Base-by-base conservation (phyloP, 2,329 filamentous ascomycete species). In the Blastomyces emzantsi region DNA sequence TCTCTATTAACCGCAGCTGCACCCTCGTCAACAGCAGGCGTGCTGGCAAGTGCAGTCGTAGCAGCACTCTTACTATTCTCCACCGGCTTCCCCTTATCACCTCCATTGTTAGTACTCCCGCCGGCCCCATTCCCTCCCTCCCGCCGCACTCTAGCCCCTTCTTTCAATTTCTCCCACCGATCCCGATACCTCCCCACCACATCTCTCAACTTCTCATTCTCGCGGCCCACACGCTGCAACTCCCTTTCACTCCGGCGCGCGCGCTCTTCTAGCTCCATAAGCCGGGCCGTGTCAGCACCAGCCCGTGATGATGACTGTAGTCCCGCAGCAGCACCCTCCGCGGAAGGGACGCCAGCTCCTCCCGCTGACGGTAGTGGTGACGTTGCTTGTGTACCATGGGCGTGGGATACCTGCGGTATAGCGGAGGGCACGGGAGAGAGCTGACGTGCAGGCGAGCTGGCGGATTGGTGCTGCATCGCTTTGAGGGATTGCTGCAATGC, bases 401-500 rank as follows among this genome's bases (percentile, higher is more conserved):
- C 45, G 54, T 60, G 15, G 36, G 63, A 70, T 66, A 36, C 67
- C 65, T 22, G 73, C 68, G 57, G 71, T 67, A 45, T 70, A 68
- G 60, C 43, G 6, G 43, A 67, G 52, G 64, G 66, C 45, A 66
- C 19, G 28, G 51, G 80, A 67, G 66, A 74, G 1, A 62, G 39
- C 59, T 67, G 60, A n/a, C 71, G 65, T n/a, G 73, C 71, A 2
- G 72, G 68, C 1, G 71, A 72, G 1, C 70, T 68, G 5, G 70
- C 67, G 43, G 69, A 73, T 28, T 77, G 74, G 52, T 77, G 75
- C 49, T 79, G 77, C 63, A 82, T 75, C 64, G 80, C 77, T 67
- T 81, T 78, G 70, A 86, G 87, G 69, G 90, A 96, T 73, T 97
- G 91, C 17, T 92, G 90, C 43, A 97, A 83, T 2, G 91, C 90